A percentile compares a stretch with the other conserved stretches of the same genome.
phyloP scores from a whole-genome alignment of 345 rosid species.

The Bruguiera parviflora region DNA sequence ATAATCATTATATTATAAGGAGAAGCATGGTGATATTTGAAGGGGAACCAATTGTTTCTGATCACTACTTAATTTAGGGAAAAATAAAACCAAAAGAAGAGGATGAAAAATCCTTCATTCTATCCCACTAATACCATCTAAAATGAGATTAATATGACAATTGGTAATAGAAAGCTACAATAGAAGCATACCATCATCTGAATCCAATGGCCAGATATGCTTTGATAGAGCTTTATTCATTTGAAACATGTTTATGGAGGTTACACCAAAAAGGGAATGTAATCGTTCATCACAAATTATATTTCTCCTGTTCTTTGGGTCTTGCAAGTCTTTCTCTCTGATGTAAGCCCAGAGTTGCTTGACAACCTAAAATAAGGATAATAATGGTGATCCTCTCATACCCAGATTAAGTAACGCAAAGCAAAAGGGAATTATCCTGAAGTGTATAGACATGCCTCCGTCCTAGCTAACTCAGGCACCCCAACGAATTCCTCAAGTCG shows the following conservation, averaged over 20 bases:
- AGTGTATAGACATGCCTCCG: conserved; percentile 28
- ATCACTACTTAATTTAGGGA: background rate
- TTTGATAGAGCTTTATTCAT: conserved; percentile 56
- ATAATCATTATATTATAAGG: no score
- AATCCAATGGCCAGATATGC: conserved; percentile 60
- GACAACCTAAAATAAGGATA: conserved; percentile 37
- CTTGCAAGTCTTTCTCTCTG: conserved; percentile 57
- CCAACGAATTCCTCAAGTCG: conserved; percentile 39
- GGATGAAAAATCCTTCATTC: background rate
- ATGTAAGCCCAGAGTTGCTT: conserved; percentile 57
- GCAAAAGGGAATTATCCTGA: conserved; percentile 1
- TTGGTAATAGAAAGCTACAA: background rate
- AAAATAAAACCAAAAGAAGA: background rate
- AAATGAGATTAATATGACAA: background rate
- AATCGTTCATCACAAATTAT: conserved; percentile 53
- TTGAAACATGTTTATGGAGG: conserved; percentile 60
- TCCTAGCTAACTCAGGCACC: conserved; percentile 37
- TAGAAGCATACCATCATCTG: conserved; percentile 32
- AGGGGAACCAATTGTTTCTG: background rate
- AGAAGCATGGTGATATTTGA: background rate
- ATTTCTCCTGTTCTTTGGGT: conserved; percentile 49
- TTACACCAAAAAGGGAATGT: conserved; percentile 43
- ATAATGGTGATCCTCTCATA: no score
- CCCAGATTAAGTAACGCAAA: conserved; percentile 3
- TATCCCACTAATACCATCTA: background rate